phyloP scores from a whole-genome alignment of 2,329 filamentous ascomycete species.

The Pseudogymnoascus sp. region DNA sequence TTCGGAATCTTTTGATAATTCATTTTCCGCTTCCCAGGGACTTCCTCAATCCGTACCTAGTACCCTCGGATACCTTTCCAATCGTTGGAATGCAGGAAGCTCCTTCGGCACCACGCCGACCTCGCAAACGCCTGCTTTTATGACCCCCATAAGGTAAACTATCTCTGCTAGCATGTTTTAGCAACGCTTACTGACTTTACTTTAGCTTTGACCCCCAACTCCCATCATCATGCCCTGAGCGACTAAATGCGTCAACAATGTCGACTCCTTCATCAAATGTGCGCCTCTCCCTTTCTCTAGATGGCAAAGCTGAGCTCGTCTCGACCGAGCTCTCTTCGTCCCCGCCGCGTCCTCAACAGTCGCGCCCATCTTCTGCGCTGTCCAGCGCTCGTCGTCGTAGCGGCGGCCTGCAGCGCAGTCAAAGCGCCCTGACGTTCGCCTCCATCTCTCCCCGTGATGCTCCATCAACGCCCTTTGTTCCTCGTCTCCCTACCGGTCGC shows the following conservation, averaged over 20 bases:
- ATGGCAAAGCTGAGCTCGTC: slow-evolving; percentile 84
- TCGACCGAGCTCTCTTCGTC: slow-evolving; percentile 61
- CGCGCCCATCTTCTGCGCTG: slow-evolving; percentile 39
- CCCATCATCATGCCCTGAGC: slow-evolving; percentile 25
- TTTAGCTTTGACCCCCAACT: slow-evolving; percentile 18
- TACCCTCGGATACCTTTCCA: slow-evolving; percentile 33
- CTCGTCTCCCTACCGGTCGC: slow-evolving; percentile 56
- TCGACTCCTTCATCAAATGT: slow-evolving; percentile 33
- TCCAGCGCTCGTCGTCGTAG: slow-evolving; percentile 33
- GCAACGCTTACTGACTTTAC: slow-evolving; percentile 8
- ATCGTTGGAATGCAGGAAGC: slow-evolving; percentile 46
- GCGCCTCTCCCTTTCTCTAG: slow-evolving; percentile 73
- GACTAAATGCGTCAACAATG: slow-evolving; percentile 16
- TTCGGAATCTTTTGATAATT: background rate
- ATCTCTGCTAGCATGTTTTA: slow-evolving; percentile 15
- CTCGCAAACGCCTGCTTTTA: slow-evolving; percentile 23
- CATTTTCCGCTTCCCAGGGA: slow-evolving; percentile 9
- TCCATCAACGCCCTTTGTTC: slow-evolving; percentile 30
- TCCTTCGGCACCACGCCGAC: slow-evolving; percentile 44
- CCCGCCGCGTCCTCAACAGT: slow-evolving; percentile 51
- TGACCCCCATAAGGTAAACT: slow-evolving; percentile 38
- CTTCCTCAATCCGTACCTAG: slow-evolving; percentile 22
- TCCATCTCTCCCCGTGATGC: slow-evolving; percentile 48
- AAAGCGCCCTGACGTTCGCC: slow-evolving; percentile 52
- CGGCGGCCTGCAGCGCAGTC: slow-evolving; percentile 58